Evolutionary conservation across 345 rosid species (phyloP), one percentile per base, ranked within the genome.

Genomic region (Brassica juncea): DNA sequence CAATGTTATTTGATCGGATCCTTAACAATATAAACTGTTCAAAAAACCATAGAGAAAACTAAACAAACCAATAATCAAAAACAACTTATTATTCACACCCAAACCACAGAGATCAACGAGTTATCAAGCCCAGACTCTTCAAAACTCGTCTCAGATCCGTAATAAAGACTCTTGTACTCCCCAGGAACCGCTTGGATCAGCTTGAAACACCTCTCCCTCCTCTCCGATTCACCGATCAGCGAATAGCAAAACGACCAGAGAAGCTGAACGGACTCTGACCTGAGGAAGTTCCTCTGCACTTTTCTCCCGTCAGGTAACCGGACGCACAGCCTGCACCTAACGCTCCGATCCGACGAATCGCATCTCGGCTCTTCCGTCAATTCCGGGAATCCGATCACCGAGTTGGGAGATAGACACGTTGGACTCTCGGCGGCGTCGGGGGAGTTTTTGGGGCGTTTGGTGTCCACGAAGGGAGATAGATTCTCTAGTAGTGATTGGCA

Each of bases 221-320:
- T 76, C 78, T 81, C 85, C 3, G 86, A 85, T 70, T 87, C 87
- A 54, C 83, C 89, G n/a, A 95, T 84, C 69, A 80, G 85, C 5
- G 97, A 84, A 64, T 73, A 70, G 76, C 98, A 93, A 80, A 88
- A 95, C 64, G 97, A 93, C 96, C 98, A 95, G 5, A 93, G 85
- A 70, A 95, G 87, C 94, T 89, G 96, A 65, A 93, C 85, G 1
- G 93, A 89, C 59, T 95, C 99, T 31, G 86, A 77, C 15, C 80
- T 86, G 5, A 87, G 80, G 73, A 95, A 93, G 72, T 73, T 87
- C 64, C 98, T 84, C 82, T 90, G 93, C 21, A 85, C 78, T 82
- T 86, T 93, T 44, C 88, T 91, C 55, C 99, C 99, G 76, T 90
- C 92, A 2, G 97, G 99, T 32, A 95, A 89, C 58, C 99, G 90